Base-by-base conservation (phyloP, 176 grass and related monocot genomes). In the Dactylis glomerata region DNA sequence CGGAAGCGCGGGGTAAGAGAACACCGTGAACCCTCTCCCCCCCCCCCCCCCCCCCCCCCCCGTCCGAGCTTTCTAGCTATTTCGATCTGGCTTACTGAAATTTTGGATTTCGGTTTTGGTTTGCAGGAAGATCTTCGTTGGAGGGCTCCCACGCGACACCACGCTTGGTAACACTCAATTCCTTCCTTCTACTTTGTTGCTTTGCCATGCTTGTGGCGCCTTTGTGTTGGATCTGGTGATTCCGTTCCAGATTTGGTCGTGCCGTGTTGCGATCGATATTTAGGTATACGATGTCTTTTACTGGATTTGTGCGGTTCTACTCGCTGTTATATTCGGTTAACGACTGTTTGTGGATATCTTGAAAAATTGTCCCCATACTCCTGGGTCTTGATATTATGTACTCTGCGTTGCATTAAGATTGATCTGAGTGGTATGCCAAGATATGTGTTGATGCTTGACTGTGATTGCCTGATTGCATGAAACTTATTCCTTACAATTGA, bases 111-210 rank as follows among this genome's bases (percentile, higher is more conserved):
- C 33, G 31, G 40, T 61, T 59, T 85, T 24, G 67, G 19, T 56
- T 56, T 22, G 63, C 90, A 98, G 96, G 73, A 98, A 98, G 78
- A 98, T 95, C 56, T 98, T 98, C 82, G 83, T 98, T 69, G 96
- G 96, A 6, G 96, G 96, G 20, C 91, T 98, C 19, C 82, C 93
- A 28, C 91, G 89, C 67, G 89, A 94, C 66, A 92, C 91, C 36
- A 92, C 79, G 12, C 82, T 87, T 28, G 84, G 96, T 98, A 86
- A 8, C 8, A 16, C 77, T 82, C 16, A 76, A 40, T 79, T n/a
- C 56, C 10, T 33, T 49, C 10, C 26, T 58, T 2, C 19, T 40
- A 28, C 57, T 42, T 37, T 68, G 54, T 76, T 74, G 3, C 58
- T 46, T 10, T 80, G 42, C 42, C 33, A 69, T 74, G 46, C 20